These are phyloP conservation scores for Hypericum androsaemum DNA, from an alignment of 345 rosid species.

Conservation along the genomic window DNA sequence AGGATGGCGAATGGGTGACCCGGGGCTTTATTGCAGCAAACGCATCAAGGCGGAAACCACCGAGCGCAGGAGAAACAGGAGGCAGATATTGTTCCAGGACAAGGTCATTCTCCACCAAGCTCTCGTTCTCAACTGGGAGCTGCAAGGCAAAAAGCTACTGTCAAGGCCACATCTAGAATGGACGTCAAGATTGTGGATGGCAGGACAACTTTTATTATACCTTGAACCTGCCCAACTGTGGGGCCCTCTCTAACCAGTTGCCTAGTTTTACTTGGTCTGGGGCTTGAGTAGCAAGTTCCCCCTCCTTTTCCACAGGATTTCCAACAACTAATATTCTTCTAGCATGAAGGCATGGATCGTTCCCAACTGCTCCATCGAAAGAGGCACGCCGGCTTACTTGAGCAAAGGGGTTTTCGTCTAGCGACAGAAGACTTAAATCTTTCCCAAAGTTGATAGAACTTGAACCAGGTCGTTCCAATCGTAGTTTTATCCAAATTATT, in stretches of 20 bases:
- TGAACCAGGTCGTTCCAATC: conserved; percentile 74
- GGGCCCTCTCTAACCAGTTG: conserved; percentile 70
- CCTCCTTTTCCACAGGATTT: conserved; percentile 39
- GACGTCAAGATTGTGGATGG: not conserved
- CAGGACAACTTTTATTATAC: conserved; percentile 21
- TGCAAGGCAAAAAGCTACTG: conserved; percentile 16
- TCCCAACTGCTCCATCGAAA: conserved; percentile 59
- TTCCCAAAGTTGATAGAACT: conserved; percentile 63
- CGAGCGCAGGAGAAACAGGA: conserved; percentile 65
- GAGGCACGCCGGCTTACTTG: conserved; percentile 66
- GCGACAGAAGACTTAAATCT: conserved; percentile 58
- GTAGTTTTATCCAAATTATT: conserved; percentile 72
- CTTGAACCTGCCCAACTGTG: conserved; percentile 78
- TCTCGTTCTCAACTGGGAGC: conserved; percentile 79
- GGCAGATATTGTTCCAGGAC: conserved; percentile 68
- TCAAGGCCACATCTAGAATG: conserved; percentile 6
- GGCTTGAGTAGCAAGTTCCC: conserved; percentile 28
- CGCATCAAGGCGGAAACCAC: conserved; percentile 84
- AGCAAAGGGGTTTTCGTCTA: conserved; percentile 89
- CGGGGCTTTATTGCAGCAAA: conserved; percentile 70
- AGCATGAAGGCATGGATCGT: conserved; percentile 81
- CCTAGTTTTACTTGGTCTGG: conserved; percentile 47
- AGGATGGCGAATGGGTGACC: conserved; percentile 71
- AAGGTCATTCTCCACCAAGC: conserved; percentile 56
- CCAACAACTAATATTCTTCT: conserved; percentile 66